These are phyloP conservation scores for Diospyros kaki DNA, from an alignment of 148 eudicot genomes.

Conservation along the genomic window DNA sequence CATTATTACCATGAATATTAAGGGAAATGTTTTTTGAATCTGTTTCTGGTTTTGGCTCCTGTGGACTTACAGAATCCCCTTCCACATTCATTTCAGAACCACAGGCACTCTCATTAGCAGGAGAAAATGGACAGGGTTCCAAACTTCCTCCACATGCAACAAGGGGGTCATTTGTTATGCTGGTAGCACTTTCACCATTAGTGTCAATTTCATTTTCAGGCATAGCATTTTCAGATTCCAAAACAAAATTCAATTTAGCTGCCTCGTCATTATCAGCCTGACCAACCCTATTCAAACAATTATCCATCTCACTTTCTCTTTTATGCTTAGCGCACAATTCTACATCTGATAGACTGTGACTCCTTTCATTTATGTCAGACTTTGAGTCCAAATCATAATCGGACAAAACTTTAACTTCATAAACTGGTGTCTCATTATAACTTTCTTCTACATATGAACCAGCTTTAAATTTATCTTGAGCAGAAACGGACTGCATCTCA, in stretches of 20 bases:
- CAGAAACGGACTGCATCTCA: slow-evolving; percentile 18
- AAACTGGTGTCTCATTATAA: slow-evolving; percentile 19
- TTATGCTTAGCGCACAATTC: slow-evolving; percentile 23
- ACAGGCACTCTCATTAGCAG: slow-evolving; percentile 19
- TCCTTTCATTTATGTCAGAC: slow-evolving; percentile 13
- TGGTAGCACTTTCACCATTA: slow-evolving; percentile 18
- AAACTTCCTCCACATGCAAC: slow-evolving; percentile 21
- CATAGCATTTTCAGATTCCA: slow-evolving; percentile 31
- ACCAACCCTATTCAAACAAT: slow-evolving; percentile 24
- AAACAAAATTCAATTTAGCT: slow-evolving; percentile 24
- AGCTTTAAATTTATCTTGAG: slow-evolving; percentile 16
- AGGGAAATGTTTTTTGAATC: slow-evolving; percentile 26
- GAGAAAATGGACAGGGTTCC: slow-evolving; percentile 14
- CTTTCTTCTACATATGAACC: slow-evolving; percentile 24
- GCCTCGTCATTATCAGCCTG: slow-evolving; percentile 25
- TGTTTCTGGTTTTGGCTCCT: slow-evolving; percentile 17
- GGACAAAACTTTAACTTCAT: slow-evolving; percentile 21
- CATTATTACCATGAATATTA: slow-evolving; percentile 21
- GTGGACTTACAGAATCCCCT: slow-evolving; percentile 7
- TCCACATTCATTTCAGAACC: slow-evolving; percentile 18
- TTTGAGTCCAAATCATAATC: slow-evolving; percentile 18
- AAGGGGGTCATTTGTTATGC: slow-evolving; percentile 13
- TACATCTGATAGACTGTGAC: slow-evolving; percentile 8
- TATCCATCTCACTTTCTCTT: slow-evolving; percentile 11
- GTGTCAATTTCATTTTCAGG: slow-evolving; percentile 24